Evolutionary conservation across 306 rosid species (phyloP).

Genomic region (Vigna hirtella): DNA sequence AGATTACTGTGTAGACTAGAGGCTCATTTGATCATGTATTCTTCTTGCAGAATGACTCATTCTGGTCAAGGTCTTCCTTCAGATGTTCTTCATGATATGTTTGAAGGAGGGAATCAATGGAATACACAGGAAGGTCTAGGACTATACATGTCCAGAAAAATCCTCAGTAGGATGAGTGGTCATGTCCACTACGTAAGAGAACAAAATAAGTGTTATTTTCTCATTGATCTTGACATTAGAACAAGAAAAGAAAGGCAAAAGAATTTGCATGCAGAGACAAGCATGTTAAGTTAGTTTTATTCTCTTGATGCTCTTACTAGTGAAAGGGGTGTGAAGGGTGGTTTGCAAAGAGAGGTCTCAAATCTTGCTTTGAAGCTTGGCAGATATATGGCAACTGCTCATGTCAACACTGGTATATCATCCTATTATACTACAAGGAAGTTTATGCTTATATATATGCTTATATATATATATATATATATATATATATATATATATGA

Average conservation of each 20-base stretch:
- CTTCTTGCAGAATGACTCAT: slow-evolving; percentile 69
- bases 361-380: slow-evolving; percentile 33
- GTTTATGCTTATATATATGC: background rate
- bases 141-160: slow-evolving; percentile 69
- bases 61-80: slow-evolving; percentile 77
- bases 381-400: slow-evolving; percentile 7
- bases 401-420: background rate
- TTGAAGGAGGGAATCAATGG: slow-evolving; percentile 68
- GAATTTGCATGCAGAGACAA: slow-evolving; percentile 40
- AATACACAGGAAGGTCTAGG: slow-evolving; percentile 76
- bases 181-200: slow-evolving; percentile 69
- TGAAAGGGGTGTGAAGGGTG: slow-evolving; percentile 2
- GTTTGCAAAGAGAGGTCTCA: slow-evolving; percentile 25
- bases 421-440: background rate
- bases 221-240: slow-evolving; percentile 64
- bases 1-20: slow-evolving; percentile 12
- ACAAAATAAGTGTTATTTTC: slow-evolving; percentile 67
- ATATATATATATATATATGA: no score
- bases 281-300: slow-evolving; percentile 36
- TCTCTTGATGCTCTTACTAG: slow-evolving; percentile 4
- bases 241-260: slow-evolving; percentile 51
- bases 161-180: slow-evolving; percentile 77
- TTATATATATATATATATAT: background rate
- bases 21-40: slow-evolving; percentile 19
- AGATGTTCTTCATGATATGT: slow-evolving; percentile 63